Base-by-base conservation (phyloP, 2,329 filamentous ascomycete species). In the Sarocladium kiliense region DNA sequence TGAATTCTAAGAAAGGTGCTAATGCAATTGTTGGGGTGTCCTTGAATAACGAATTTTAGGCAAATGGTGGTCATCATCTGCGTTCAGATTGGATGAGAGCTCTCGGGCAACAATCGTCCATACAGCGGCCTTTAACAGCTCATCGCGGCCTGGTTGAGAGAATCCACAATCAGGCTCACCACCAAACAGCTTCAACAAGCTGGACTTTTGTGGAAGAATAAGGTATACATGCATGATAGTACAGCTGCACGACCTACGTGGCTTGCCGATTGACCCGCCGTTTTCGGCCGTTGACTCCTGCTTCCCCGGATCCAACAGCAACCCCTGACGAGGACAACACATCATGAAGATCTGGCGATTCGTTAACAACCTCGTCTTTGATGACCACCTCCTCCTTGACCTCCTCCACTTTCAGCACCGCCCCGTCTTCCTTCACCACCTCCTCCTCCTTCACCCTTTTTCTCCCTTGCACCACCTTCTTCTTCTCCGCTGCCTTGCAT, bases 401-500 rank as follows among this genome's bases (percentile, higher is more conserved):
- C 47, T 64, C 60, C 54, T 62, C 57, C 44, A 57, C 57, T 51
- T 66, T 65, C 56, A 64, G 59, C 21, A 57, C 55, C 25, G 60
- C 54, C n/a, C 56, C 59, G 25, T 59, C 59, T 14, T 62, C 60
- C 6, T 54, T 54, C 32, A 61, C 57, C 41, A 56, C 58, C 55
- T 69, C 63, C 3, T 65, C 55, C 57, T 66, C 60, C 55, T 71
- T 66, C 41, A 65, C 61, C 54, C 65, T 67, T 68, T 76, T 85
- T 60, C 77, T 77, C 23, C 80, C 81, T 57, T 80, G 77, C 7
- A 71, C 67, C 4, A 86, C 81, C 71, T 88, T 85, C 53, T 78
- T 82, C 65, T 78, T 74, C 58, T 91, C 82, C 26, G 88, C 88
- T 11, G 82, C 81, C 66, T 79, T 84, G 72, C 94, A 99, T 57